Percentiles rank a stretch among this genome's conserved stretches.
Conservation (phyloP, 306 rosid genomes). For the Neltuma alba region DNA sequence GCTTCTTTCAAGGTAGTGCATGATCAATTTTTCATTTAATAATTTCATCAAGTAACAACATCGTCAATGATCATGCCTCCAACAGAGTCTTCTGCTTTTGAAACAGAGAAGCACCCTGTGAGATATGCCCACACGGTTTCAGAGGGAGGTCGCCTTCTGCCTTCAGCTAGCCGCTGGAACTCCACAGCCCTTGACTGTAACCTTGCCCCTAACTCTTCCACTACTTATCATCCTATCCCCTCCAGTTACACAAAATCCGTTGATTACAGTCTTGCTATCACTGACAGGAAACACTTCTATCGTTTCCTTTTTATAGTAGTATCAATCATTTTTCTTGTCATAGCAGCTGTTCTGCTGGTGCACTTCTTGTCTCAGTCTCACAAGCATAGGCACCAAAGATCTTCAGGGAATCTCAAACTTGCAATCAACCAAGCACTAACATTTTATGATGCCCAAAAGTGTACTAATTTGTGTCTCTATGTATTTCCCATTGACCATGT, state of each 20-base stretch:
- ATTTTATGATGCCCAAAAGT: slow-evolving; percentile 82
- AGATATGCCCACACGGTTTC: slow-evolving; percentile 51
- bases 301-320: slow-evolving; percentile 48
- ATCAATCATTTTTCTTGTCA: slow-evolving; percentile 32
- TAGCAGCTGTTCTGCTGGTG: slow-evolving; percentile 46
- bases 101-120: slow-evolving; percentile 38
- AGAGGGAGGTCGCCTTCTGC: slow-evolving; percentile 58
- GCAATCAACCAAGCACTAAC: slow-evolving; percentile 76
- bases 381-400: slow-evolving; percentile 38
- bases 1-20: background rate
- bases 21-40: slow-evolving; percentile 4
- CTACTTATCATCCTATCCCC: slow-evolving; percentile 54
- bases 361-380: slow-evolving; percentile 54
- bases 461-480: slow-evolving; percentile 39
- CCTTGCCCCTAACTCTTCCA: slow-evolving; percentile 45
- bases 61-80: slow-evolving; percentile 40
- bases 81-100: slow-evolving; percentile 29
- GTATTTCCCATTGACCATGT: background rate
- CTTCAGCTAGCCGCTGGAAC: slow-evolving; percentile 64
- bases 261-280: slow-evolving; percentile 56
- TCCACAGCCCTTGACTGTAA: slow-evolving; percentile 44
- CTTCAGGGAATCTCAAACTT: slow-evolving; percentile 55
- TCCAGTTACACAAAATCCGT: slow-evolving; percentile 59
- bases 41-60: background rate
- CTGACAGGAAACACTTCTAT: slow-evolving; percentile 47